Evolutionary conservation across 192 early-diverging fungal genomes (phyloP), one percentile per base, ranked within the genome.

Genomic region (Coemansia sp.): DNA sequence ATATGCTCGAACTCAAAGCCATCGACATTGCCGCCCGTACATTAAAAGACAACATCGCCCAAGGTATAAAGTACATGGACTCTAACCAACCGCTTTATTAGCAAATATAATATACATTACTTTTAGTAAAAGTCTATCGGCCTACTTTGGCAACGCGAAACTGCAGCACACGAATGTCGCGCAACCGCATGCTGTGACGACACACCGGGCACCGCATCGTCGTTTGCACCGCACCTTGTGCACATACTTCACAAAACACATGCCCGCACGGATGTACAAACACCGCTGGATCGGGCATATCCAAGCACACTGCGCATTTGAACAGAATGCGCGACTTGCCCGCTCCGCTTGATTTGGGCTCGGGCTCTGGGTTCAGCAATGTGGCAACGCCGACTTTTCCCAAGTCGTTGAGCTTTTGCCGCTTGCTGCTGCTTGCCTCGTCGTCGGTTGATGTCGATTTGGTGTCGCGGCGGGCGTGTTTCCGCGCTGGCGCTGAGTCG

Each of bases 1-100:
- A 90, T 58, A 83, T 82, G 63, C 80, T 75, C 22, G 96, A 98
- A 84, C 71, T 89, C 84, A 80, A 89, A 70, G 85, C 94, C 26
- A 83, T 93, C 65, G 69, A 75, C 12, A 86, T 82, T 27, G 92
- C 90, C 61, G 68, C 94, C 58, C 85, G 86, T 22, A 93, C 92
- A 68, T 87, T 98, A 76, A 85, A 89, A 74, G 83, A 77, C 63
- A 98, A 92, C 88, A 97, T 96, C 65, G 57, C 63, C 59, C 93
- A 93, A 81, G 96, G 96, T 52, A 80, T 87, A 57, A 74, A 80
- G 37, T 96, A 94, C 82, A 87, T 89, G 19, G 51, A 22, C 23
- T 16, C 12, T 57, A 13, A 57, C n/a, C n/a, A 38, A 20, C 4
- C 18, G 18, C 2, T n/a, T 41, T 0, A 3, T 56, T 56, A 43